phyloP scores from a whole-genome alignment of 1,284 basidiomycete species.

The Cutaneotrichosporon sp. region DNA sequence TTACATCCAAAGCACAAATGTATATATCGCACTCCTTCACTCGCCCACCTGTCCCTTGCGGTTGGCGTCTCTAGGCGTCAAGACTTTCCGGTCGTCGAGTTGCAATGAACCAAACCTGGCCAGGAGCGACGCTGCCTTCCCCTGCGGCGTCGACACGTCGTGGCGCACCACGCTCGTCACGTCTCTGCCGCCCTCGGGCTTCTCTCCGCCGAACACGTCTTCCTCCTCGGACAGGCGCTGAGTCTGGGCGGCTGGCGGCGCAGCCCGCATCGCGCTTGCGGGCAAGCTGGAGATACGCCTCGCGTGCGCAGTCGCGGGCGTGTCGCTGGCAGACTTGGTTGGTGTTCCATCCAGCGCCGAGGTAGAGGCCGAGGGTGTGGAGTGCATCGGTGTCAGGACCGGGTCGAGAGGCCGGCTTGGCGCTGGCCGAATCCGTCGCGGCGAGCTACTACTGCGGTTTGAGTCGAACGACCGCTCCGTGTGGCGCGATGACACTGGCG shows the following conservation, averaged over 20 bases:
- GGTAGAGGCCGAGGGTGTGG: conserved; percentile 3
- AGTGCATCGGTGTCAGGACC: conserved; percentile 14
- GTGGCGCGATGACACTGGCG: conserved; percentile 10
- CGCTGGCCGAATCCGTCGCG: conserved; percentile 3
- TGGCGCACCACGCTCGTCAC: conserved; percentile 8
- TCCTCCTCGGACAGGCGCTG: too few species aligned
- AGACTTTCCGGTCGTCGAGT: conserved; percentile 1
- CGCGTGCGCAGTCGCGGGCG: conserved; percentile 14
- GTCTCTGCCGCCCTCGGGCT: background rate
- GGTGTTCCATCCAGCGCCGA: background rate
- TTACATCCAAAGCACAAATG: background rate
- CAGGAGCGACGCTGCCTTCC: conserved; percentile 10
- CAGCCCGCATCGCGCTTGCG: conserved; percentile 4
- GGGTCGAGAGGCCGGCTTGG: conserved; percentile 13
- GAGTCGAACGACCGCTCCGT: conserved; percentile 8
- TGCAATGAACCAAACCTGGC: background rate
- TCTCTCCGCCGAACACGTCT: too few species aligned
- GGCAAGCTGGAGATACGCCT: conserved; percentile 17
- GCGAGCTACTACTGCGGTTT: background rate
- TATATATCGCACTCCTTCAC: background rate
- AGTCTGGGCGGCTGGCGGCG: too few species aligned
- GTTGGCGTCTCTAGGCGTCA: conserved; percentile 13
- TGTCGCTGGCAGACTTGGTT: conserved; percentile 2
- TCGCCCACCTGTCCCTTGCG: background rate
- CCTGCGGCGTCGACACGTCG: conserved; percentile 15